Percentiles rank a stretch among this genome's conserved stretches.
Conservation (phyloP, 768 basidiomycete species). For the Goffeauzyma gilvescens region DNA sequence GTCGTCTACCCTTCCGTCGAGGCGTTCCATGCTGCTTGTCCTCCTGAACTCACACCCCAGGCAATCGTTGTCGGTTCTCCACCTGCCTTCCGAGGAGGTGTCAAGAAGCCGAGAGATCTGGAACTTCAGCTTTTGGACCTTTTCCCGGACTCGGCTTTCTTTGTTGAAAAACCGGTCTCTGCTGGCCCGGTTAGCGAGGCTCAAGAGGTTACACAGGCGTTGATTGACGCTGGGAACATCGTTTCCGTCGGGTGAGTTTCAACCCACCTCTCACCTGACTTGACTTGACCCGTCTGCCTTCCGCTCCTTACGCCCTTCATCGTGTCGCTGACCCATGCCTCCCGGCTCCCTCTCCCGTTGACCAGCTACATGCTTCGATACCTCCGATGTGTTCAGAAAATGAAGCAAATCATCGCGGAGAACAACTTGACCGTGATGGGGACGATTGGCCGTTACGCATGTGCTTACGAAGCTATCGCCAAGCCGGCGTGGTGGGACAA, state of each 20-base stretch:
- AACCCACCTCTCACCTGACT: neutral
- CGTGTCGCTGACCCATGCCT: neutral
- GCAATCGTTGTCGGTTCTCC: slow-evolving; percentile 78
- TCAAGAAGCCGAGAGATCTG: slow-evolving; percentile 56
- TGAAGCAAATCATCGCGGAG: slow-evolving; percentile 87
- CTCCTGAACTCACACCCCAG: slow-evolving; percentile 30
- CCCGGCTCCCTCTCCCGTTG: neutral
- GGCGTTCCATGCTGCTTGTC: slow-evolving; percentile 46
- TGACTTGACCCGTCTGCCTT: neutral
- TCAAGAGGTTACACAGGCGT: slow-evolving; percentile 52
- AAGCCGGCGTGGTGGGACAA: slow-evolving; percentile 32
- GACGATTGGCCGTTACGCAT: slow-evolving; percentile 76
- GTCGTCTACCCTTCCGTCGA: slow-evolving; percentile 63
- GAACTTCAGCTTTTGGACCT: slow-evolving; percentile 68
- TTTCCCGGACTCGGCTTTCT: slow-evolving; percentile 75
- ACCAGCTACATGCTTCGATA: slow-evolving; percentile 67
- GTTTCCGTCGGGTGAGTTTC: slow-evolving; percentile 55
- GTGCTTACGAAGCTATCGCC: slow-evolving; percentile 32
- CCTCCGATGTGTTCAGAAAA: slow-evolving; percentile 80
- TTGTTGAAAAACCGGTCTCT: slow-evolving; percentile 80
- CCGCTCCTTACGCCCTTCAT: neutral
- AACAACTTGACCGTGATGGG: slow-evolving; percentile 90
- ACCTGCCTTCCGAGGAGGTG: slow-evolving; percentile 77
- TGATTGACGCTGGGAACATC: slow-evolving; percentile 50
- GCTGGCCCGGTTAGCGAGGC: slow-evolving; percentile 54